These are phyloP conservation scores for Waitea zeae DNA, from an alignment of 1,284 basidiomycete genomes.

Conservation along the genomic window DNA sequence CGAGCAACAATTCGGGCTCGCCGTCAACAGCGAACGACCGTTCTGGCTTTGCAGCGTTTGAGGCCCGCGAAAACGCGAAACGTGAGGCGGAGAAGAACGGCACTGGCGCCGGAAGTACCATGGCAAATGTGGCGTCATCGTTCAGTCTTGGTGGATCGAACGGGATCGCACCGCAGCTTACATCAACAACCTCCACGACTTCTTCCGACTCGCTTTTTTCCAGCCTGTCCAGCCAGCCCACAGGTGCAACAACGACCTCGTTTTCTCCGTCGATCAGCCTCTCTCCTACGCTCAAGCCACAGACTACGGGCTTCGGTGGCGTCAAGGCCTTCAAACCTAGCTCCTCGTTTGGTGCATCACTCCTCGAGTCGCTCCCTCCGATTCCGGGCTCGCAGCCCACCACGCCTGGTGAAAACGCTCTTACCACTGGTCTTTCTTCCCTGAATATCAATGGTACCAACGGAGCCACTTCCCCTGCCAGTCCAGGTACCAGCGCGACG, in stretches of 20 bases:
- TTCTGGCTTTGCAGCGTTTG: conserved; percentile 2
- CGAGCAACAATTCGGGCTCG: conserved; percentile 8
- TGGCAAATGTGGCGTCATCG: conserved; percentile 54
- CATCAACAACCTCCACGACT: conserved; percentile 20
- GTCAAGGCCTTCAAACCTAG: conserved; percentile 87
- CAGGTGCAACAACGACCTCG: conserved; percentile 22
- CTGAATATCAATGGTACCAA: background rate
- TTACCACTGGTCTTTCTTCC: too few species aligned
- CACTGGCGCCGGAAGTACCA: conserved; percentile 21
- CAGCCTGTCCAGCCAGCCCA: conserved; percentile 30
- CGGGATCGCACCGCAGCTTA: conserved; percentile 19
- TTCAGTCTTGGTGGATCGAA: conserved; percentile 40
- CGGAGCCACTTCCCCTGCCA: conserved; percentile 1
- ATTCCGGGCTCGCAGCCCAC: conserved; percentile 39
- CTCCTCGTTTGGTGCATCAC: conserved; percentile 71
- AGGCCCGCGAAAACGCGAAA: too few species aligned
- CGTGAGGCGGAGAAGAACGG: too few species aligned
- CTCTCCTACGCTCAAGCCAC: conserved; percentile 34
- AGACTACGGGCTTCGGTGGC: conserved; percentile 68
- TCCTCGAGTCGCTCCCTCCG: conserved; percentile 65
- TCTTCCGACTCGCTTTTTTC: conserved; percentile 33
- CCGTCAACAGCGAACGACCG: conserved; percentile 3
- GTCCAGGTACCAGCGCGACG: background rate
- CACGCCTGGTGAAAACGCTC: conserved; percentile 22
- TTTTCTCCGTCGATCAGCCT: conserved; percentile 13